phyloP scores from a whole-genome alignment of 768 basidiomycete genomes.

The Leucosporidium creatinivorum region DNA sequence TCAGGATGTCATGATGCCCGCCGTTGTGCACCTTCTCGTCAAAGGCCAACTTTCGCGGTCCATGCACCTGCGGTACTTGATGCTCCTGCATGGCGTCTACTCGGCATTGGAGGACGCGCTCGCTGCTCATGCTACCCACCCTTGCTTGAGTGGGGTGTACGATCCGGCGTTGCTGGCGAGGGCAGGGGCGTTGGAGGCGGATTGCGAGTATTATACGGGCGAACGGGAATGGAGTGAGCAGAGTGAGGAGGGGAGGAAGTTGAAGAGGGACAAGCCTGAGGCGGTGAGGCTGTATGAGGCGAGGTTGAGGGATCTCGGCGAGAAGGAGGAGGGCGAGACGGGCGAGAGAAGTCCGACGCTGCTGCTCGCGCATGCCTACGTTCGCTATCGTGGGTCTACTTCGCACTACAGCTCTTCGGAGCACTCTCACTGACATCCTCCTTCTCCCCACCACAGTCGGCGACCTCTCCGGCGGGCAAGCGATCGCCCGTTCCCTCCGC shows the following conservation, averaged over 20 bases:
- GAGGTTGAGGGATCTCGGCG: not conserved
- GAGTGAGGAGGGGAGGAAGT: not conserved
- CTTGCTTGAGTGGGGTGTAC: not conserved
- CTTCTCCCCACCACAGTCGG: not conserved
- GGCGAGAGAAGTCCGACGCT: not conserved
- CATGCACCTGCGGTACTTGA: not conserved
- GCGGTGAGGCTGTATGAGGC: not conserved
- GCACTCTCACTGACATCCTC: not conserved
- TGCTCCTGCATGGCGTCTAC: not conserved
- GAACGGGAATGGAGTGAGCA: not conserved
- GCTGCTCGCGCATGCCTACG: slow-evolving; percentile 4
- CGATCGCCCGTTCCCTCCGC: not conserved
- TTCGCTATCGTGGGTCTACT: slow-evolving; percentile 1
- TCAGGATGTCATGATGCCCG: too few species aligned
- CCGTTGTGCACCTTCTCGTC: not conserved
- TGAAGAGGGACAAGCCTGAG: not conserved
- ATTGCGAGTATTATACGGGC: not conserved
- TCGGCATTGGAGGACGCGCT: not conserved
- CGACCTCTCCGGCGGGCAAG: slow-evolving; percentile 2
- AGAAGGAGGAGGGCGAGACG: not conserved
- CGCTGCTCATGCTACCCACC: not conserved
- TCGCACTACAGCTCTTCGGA: not conserved
- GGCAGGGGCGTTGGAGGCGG: not conserved
- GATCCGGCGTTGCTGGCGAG: not conserved
- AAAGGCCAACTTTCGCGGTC: not conserved